Evolutionary conservation across 2,329 filamentous ascomycete species (phyloP), one percentile per base, ranked within the genome.

Genomic region (Tolypocladium pustulatum): DNA sequence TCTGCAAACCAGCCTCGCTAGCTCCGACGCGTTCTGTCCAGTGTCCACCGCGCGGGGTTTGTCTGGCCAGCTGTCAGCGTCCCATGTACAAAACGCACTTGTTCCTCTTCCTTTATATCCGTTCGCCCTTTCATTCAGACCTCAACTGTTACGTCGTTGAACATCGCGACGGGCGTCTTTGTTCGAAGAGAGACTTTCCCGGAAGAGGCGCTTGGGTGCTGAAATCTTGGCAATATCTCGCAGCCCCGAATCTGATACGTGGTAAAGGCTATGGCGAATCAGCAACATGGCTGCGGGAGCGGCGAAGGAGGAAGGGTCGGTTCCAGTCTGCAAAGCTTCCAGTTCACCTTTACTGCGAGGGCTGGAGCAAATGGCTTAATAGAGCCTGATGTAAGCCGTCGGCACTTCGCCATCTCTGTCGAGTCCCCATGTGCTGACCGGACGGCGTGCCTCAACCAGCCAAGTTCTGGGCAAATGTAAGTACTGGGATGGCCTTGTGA

Each of bases 341-440:
- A 68, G 27, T 74, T 74, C 53, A 74, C 72, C 6, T 74, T 74
- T 59, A 65, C 62, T 43, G 64, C 64, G 54, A 63, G 66, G 17
- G 67, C 68, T 13, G 63, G 60, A 15, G 60, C 61, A n/a, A 67
- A 65, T 13, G 70, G 66, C 55, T 70, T 66, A 37, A 70, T 72
- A 25, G 70, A 72, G 46, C 65, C 70, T 27, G 70, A 72, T 61
- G 70, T 72, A 61, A 53, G 70, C 68, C 38, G 20, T n/a, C 13
- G 17, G 20, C 27, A 52, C 32, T 4, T 59, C 15, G 6, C 20
- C 4, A 13, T 7, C 20, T 3, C n/a, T 53, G 7, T 12, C 2
- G 49, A 25, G 51, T 4, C 46, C 20, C 55, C 59, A 56, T 64
- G 17, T 38, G 32, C 56, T 69, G 59, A 69, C 64, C 46, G 51